Percentiles rank a stretch among this genome's conserved stretches.
phyloP scores from a whole-genome alignment of 176 grass and related monocot genomes.

The sorghum (Sorghum bicolor) region Sorghum_bicolor_NCBIv3 NC_012871.2:67422501-67423000 shows the following conservation, averaged over 20 bases:
- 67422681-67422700: neutral
- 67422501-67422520: neutral
- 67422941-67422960: neutral
- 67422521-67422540: neutral
- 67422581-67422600: neutral
- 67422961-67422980: neutral
- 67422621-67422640: neutral
- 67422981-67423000: neutral
- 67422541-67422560: neutral
- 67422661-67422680: neutral
- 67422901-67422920: neutral
- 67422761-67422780: neutral
- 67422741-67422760: neutral
- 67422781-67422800: neutral
- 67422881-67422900: neutral
- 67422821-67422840: neutral
- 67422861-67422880: neutral
- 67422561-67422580: neutral
- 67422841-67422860: neutral
- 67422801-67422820: neutral
- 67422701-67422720: neutral
- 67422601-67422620: neutral
- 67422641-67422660: neutral
- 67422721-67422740: neutral
- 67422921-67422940: neutral